Evolutionary conservation across 345 rosid genomes (phyloP).

Genomic region (Lepidium aucheri): DNA sequence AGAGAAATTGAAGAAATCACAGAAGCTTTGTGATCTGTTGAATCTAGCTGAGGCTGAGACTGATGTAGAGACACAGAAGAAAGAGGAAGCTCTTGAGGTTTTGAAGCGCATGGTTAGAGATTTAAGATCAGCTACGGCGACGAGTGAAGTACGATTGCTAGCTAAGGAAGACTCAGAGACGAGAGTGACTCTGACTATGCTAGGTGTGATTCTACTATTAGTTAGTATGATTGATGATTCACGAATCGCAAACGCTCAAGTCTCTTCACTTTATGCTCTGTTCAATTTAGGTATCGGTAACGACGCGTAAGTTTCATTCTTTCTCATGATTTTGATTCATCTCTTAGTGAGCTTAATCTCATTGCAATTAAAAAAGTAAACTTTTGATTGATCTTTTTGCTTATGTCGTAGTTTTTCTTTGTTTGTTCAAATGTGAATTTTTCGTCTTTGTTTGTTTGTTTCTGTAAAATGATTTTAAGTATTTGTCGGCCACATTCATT

Average conservation of each 20-base stretch:
- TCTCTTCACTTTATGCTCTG: slow-evolving; percentile 75
- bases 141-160: slow-evolving; percentile 54
- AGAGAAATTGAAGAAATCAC: slow-evolving; percentile 39
- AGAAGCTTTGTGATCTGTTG: slow-evolving; percentile 78
- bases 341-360: not conserved
- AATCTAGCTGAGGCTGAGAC: slow-evolving; percentile 64
- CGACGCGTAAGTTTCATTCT: slow-evolving; percentile 49
- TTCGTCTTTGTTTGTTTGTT: slow-evolving; percentile 8
- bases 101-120: slow-evolving; percentile 60
- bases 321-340: not conserved
- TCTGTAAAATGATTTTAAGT: not conserved
- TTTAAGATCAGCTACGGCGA: slow-evolving; percentile 36
- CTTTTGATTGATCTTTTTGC: not conserved
- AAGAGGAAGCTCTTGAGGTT: slow-evolving; percentile 62
- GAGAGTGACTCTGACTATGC: slow-evolving; percentile 79
- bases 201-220: slow-evolving; percentile 84
- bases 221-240: slow-evolving; percentile 73
- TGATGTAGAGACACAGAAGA: slow-evolving; percentile 56
- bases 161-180: slow-evolving; percentile 70
- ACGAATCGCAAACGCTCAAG: slow-evolving; percentile 37
- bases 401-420: not conserved
- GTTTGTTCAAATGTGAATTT: not conserved
- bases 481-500: slow-evolving; percentile 4
- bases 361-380: not conserved
- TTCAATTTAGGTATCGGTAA: slow-evolving; percentile 93